Evolutionary conservation across 176 grass and related monocot genomes (phyloP).

Genomic region (Avena eriantha): DNA sequence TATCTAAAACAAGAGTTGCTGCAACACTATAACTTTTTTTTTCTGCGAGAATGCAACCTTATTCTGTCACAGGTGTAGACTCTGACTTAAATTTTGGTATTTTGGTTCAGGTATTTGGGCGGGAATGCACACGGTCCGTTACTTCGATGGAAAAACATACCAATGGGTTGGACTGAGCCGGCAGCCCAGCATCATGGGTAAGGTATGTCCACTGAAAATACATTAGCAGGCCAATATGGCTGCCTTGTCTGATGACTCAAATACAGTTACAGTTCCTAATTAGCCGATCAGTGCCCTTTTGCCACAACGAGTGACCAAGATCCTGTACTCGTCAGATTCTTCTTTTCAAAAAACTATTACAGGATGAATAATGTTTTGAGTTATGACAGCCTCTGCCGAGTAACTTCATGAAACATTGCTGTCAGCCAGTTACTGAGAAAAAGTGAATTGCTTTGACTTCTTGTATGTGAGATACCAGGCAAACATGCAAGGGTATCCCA

Average conservation of each 20-base stretch:
- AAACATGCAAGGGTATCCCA: slow-evolving; percentile 51
- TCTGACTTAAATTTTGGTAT: slow-evolving; percentile 23
- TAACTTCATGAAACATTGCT: slow-evolving; percentile 41
- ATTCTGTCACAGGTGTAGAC: not conserved
- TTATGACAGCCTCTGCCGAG: slow-evolving; percentile 29
- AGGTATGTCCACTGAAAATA: slow-evolving; percentile 70
- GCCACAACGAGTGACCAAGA: slow-evolving; percentile 11
- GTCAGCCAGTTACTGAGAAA: slow-evolving; percentile 48
- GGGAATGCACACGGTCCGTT: slow-evolving; percentile 92
- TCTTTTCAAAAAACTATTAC: slow-evolving; percentile 26
- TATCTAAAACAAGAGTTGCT: slow-evolving; percentile 5
- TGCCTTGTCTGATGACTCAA: not conserved
- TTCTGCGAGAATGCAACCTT: not conserved
- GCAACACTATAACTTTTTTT: not conserved
- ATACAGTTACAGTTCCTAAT: not conserved
- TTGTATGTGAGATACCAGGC: slow-evolving; percentile 54
- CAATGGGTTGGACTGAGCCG: slow-evolving; percentile 98
- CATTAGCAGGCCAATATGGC: not conserved
- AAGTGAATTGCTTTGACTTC: slow-evolving; percentile 69
- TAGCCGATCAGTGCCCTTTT: not conserved
- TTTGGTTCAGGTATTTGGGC: slow-evolving; percentile 95
- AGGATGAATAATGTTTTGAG: slow-evolving; percentile 26
- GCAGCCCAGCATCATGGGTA: slow-evolving; percentile 93
- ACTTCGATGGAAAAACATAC: slow-evolving; percentile 98
- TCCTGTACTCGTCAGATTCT: slow-evolving; percentile 20